Evolutionary conservation across 2,329 filamentous ascomycete species (phyloP), one percentile per base, ranked within the genome.

Genomic region (Cercospora canescens): DNA sequence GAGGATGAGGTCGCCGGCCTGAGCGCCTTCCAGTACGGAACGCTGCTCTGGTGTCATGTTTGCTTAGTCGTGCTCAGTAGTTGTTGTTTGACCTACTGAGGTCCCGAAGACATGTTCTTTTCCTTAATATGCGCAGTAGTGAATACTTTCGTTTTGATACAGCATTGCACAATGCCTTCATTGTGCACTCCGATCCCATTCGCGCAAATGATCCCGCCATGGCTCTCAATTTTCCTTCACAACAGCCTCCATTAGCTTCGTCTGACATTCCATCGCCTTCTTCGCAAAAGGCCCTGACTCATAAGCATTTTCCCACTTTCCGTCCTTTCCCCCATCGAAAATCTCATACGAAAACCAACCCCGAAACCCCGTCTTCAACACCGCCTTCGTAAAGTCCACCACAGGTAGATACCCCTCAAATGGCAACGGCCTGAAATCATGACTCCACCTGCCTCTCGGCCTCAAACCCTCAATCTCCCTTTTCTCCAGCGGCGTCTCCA

Each of bases 341-440:
- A 91, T 86, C 76, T 92, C 90, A 65, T 91, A 85, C 0, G 86
- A 89, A 67, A 92, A 85, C 85, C 87, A 91, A 0, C 85, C 86
- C 48, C 85, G 78, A 67, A 90, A 91, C 0, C 91, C 90, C 0
- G 90, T 93, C 63, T 80, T 80, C 28, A 92, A 74, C 1, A 93
- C 89, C 2, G 89, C 89, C 66, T 81, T 83, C 1, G 88, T 79
- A 62, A 93, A 87, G 56, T 88, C 86, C 11, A 84, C 81, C 26
- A 92, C 85, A 0, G 90, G 91, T 37, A 94, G 76, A 74, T 92
- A 93, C 0, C 91, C 91, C 64, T 89, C 84, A 70, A 87, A 92
- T 0, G 90, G 90, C 65, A 92, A 76, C 0, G 91, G 90, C 24
- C 91, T 80, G 67, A 86, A 89, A 68, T 89, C 87, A 76, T 90